Base-by-base conservation (phyloP, 352 stramenopile genomes). In the Elongisporangium undulatum region DNA sequence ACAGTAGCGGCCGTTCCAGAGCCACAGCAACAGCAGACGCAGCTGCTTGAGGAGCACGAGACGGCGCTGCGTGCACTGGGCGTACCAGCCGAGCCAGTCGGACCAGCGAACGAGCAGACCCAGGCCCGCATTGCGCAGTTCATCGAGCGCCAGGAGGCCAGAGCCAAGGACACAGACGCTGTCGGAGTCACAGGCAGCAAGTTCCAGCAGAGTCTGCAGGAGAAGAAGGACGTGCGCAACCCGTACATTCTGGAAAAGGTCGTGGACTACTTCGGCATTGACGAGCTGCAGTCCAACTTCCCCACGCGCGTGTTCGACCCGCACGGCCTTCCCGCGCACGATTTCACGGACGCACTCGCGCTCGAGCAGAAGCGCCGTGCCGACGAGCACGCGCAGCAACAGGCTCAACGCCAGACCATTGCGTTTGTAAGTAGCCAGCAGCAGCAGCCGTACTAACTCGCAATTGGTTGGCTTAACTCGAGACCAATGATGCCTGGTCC, bases 181-280 rank as follows among this genome's bases (percentile, higher is more conserved):
- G n/a, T n/a, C 4, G 24, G 15, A 52, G 24, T 16, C 51, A 61
- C 29, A 9, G 64, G 64, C 1, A 68, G 77, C 45, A 66, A 82
- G 53, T 94, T 94, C 64, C 81, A 90, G 67, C 70, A 70, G 50
- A 87, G 74, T 22, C 64, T 94, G 50, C 79, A 84, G 62, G 78
- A 71, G 56, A 90, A 92, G 67, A 92, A 92, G 58, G 87, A 95
- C 56, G 85, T 95, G 50, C 74, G 75, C 53, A 95, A 95, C 68
- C 87, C 87, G 24, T 90, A 92, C 69, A 92, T 95, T 59, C 68
- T 95, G 9, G 72, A 92, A 41, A 94, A 93, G 53, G 79, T 95
- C 55, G 85, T 95, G 52, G 85, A 85, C 34, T 93, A 93, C 64
- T 95, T 93, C 64, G 74, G 63, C 38, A 96, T 96, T 60, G 78